Conservation (phyloP, 345 rosid species). For the Citrus sinensis region DVS_A1.0 CM039163.1:45872501-45873000, state of each 20-base stretch:
- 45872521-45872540: constrained; percentile 32
- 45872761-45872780: constrained; percentile 22
- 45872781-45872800: constrained; percentile 25
- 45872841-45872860: constrained; percentile 30
- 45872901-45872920: constrained; percentile 24
- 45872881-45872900: constrained; percentile 24
- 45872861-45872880: constrained; percentile 26
- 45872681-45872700: constrained; percentile 13
- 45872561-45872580: constrained; percentile 27
- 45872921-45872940: constrained; percentile 10
- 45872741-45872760: constrained; percentile 27
- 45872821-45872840: constrained; percentile 26
- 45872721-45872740: constrained; percentile 15
- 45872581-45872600: constrained; percentile 24
- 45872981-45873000: constrained; percentile 16
- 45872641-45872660: constrained; percentile 33
- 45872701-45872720: constrained; percentile 32
- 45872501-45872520: constrained; percentile 11
- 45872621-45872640: constrained; percentile 54
- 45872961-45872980: constrained; percentile 15
- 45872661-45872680: constrained; percentile 27
- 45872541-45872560: constrained; percentile 13
- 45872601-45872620: constrained; percentile 20
- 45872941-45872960: constrained; percentile 15
- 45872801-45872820: constrained; percentile 36